Conservation (phyloP, 202 grass and related monocot species). For the Schoenoplectus triqueter region DNA sequence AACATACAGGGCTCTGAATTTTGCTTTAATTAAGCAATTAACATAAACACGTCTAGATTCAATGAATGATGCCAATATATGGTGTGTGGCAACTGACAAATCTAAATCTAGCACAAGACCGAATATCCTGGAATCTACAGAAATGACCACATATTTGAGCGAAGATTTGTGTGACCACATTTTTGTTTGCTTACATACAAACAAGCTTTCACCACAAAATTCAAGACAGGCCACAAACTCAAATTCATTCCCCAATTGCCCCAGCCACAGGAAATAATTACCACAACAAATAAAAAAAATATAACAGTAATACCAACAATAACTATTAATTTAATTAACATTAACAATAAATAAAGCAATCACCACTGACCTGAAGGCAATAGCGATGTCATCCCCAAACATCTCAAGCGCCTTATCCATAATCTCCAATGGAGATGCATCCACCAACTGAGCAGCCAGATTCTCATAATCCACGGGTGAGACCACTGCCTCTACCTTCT, state of each 20-base stretch:
- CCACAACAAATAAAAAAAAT: not conserved
- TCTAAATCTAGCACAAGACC: not conserved
- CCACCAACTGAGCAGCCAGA: slow-evolving; percentile 61
- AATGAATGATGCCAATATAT: slow-evolving; percentile 19
- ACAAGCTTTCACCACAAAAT: slow-evolving; percentile 14
- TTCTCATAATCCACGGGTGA: slow-evolving; percentile 57
- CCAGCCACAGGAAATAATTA: not conserved
- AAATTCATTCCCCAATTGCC: not conserved
- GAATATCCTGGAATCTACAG: slow-evolving; percentile 14
- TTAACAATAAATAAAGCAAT: not conserved
- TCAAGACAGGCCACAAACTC: not conserved
- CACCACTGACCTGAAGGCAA: slow-evolving; percentile 77
- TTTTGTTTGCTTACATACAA: slow-evolving; percentile 31
- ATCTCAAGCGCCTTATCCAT: slow-evolving; percentile 84
- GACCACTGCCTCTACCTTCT: not conserved
- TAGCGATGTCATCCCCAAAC: slow-evolving; percentile 84
- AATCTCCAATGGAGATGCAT: slow-evolving; percentile 75
- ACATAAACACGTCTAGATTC: slow-evolving; percentile 33
- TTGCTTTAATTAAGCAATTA: not conserved
- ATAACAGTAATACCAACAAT: not conserved
- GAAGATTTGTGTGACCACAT: slow-evolving; percentile 6
- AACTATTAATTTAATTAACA: not conserved
- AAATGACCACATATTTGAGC: not conserved
- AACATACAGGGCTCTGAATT: not conserved
- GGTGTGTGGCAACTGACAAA: not conserved